Evolutionary conservation across 2,329 filamentous ascomycete genomes (phyloP).

Genomic region (Corniculantispora saksenae): DNA sequence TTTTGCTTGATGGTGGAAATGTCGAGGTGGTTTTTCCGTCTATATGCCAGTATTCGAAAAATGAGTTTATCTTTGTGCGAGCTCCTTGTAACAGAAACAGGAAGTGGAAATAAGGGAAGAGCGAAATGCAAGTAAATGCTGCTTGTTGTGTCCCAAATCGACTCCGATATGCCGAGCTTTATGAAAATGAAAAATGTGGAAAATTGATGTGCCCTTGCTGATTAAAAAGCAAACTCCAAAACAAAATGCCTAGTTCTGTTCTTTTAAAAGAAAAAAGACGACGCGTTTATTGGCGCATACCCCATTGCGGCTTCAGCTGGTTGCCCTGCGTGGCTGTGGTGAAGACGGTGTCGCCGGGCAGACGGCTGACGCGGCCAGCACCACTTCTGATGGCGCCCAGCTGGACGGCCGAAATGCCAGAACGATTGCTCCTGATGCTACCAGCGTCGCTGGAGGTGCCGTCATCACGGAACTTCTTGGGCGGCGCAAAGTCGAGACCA

Average conservation of each 20-base stretch:
- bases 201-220: constrained; percentile 13
- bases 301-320: constrained; percentile 61
- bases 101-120: neutral
- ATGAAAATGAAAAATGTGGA: constrained; percentile 12
- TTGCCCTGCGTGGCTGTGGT: constrained; percentile 67
- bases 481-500: constrained; percentile 77
- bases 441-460: constrained; percentile 65
- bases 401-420: constrained; percentile 73
- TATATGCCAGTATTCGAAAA: constrained; percentile 18
- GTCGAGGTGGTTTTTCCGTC: constrained; percentile 11
- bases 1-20: neutral
- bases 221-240: constrained; percentile 7
- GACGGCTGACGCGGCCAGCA: constrained; percentile 81
- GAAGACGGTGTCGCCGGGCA: constrained; percentile 81
- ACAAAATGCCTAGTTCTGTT: constrained; percentile 10
- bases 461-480: constrained; percentile 68
- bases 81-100: neutral
- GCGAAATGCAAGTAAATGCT: constrained; percentile 15
- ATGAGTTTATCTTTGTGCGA: neutral
- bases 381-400: constrained; percentile 74
- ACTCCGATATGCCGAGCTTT: constrained; percentile 18
- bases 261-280: neutral
- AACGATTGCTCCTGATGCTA: constrained; percentile 64
- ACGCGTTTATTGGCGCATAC: constrained; percentile 46
- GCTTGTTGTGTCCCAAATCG: constrained; percentile 7